Percentiles rank a stretch among this genome's conserved stretches.
These are phyloP conservation scores for Phellinidium pouzarii DNA, from an alignment of 1,284 basidiomycete genomes.

Conservation along the genomic window DNA sequence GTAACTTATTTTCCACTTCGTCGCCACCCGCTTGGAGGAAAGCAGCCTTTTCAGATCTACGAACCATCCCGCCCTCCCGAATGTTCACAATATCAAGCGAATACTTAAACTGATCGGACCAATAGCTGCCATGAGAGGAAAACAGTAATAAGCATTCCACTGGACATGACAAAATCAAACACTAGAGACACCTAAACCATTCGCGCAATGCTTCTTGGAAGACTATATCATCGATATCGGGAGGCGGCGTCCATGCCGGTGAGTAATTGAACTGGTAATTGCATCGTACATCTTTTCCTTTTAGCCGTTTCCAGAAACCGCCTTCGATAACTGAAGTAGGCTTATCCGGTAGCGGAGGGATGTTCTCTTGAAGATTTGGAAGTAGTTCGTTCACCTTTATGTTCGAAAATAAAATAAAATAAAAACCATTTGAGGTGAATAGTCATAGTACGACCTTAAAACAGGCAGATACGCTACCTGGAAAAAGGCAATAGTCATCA, in stretches of 20 bases:
- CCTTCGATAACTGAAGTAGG: constrained; percentile 16
- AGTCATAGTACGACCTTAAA: no score
- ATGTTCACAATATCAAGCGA: constrained; percentile 31
- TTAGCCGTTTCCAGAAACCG: constrained; percentile 33
- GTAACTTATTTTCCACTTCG: no score
- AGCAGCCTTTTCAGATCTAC: no score
- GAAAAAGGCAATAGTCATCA: constrained; percentile 51
- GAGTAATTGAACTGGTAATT: constrained; percentile 32
- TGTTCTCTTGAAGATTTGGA: constrained; percentile 43
- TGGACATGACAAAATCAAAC: no score
- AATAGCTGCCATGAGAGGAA: constrained; percentile 34
- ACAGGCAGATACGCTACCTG: constrained; percentile 37
- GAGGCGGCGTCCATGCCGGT: constrained; percentile 24
- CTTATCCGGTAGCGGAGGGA: constrained; percentile 22
- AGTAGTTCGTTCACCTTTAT: constrained; percentile 35
- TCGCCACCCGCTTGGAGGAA: no score
- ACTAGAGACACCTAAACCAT: constrained; percentile 43
- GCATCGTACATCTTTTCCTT: constrained; percentile 28
- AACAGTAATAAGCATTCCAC: no score
- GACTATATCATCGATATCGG: constrained; percentile 16
- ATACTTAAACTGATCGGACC: constrained; percentile 35
- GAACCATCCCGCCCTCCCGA: constrained; percentile 38
- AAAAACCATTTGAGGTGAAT: no score
- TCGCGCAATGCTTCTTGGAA: constrained; percentile 29
- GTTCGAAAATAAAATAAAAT: no score